Evolutionary conservation across 1,284 basidiomycete genomes (phyloP).

Genomic region (Ganoderma sinense): DNA sequence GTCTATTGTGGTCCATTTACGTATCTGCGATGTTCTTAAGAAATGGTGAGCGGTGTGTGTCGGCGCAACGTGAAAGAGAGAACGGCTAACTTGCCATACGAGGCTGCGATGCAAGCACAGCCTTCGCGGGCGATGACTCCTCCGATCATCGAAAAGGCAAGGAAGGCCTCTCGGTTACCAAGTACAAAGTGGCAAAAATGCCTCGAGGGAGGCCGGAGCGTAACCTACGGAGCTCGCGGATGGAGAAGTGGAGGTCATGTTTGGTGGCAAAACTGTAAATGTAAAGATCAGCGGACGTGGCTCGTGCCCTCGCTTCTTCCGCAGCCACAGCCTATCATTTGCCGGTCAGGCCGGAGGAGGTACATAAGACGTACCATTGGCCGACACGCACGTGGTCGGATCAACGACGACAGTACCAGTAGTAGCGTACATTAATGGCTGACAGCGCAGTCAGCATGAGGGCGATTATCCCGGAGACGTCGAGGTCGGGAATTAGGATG

Average conservation of each 20-base stretch:
- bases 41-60: neutral
- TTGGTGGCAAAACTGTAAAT: neutral
- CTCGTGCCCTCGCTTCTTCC: neutral
- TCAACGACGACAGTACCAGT: no score
- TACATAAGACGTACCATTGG: neutral
- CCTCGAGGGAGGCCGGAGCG: neutral
- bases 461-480: neutral
- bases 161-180: neutral
- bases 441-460: no score
- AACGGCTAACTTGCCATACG: neutral
- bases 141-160: neutral
- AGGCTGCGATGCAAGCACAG: neutral
- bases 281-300: neutral
- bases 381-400: neutral
- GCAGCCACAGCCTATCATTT: neutral
- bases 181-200: neutral
- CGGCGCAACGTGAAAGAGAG: neutral
- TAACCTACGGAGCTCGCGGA: neutral
- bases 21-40: neutral
- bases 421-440: no score
- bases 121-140: neutral
- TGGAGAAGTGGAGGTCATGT: neutral
- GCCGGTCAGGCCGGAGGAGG: neutral
- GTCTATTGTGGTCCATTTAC: neutral
- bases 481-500: no score